Conservation (phyloP, 139 green algal genomes). For the Tetradesmus obliquus region DNA sequence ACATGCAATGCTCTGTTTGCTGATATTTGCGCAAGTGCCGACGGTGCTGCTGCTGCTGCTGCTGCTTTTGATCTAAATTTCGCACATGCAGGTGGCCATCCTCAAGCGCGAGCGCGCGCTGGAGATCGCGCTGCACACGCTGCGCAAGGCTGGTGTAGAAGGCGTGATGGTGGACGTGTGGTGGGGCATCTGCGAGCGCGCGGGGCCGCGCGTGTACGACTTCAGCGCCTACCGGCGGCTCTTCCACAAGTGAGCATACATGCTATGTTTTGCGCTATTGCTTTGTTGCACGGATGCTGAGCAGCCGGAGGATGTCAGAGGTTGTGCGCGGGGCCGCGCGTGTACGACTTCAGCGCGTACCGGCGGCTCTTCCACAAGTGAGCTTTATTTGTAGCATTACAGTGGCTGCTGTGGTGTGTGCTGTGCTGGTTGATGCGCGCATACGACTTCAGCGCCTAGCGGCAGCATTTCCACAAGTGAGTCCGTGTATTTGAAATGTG, state of each 20-base stretch:
- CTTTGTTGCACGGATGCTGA: too few species aligned
- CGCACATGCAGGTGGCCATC: slow-evolving; percentile 57
- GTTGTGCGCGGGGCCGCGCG: slow-evolving; percentile 56
- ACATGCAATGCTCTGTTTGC: too few species aligned
- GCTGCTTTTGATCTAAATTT: background rate
- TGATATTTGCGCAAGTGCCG: too few species aligned
- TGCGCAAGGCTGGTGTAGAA: slow-evolving; percentile 90
- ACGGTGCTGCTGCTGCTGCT: background rate
- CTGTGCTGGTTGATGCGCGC: background rate
- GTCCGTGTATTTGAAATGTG: background rate
- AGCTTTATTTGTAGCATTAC: background rate
- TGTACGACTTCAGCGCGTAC: slow-evolving; percentile 93
- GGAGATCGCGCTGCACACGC: slow-evolving; percentile 83
- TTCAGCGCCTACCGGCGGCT: slow-evolving; percentile 85
- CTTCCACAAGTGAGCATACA: slow-evolving; percentile 59
- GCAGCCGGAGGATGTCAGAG: background rate
- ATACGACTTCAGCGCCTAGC: slow-evolving; percentile 93
- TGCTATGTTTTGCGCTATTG: background rate
- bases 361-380: slow-evolving; percentile 67
- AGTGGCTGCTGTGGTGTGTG: background rate
- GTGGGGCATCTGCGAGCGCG: slow-evolving; percentile 91
- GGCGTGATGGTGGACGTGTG: slow-evolving; percentile 96
- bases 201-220: slow-evolving; percentile 83
- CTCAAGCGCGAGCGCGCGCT: slow-evolving; percentile 89
- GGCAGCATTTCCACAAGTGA: slow-evolving; percentile 66